phyloP scores from a whole-genome alignment of 495 filamentous ascomycete species.

The Wilcoxina mikolae region DNA sequence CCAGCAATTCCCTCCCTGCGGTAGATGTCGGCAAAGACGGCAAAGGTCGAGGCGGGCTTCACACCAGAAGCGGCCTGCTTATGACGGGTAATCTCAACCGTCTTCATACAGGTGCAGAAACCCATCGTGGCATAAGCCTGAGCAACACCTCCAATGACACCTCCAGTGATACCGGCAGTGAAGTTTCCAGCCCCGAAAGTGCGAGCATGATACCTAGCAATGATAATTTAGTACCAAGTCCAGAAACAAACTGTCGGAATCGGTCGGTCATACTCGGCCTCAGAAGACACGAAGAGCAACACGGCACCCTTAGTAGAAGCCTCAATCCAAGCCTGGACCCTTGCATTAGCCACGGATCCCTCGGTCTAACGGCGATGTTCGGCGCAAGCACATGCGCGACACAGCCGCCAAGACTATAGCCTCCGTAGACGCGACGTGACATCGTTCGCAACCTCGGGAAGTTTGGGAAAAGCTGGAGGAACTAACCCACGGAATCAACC shows the following conservation, averaged over 20 bases:
- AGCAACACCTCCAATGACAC: slow-evolving; percentile 86
- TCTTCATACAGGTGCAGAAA: slow-evolving; percentile 99
- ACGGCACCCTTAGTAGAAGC: slow-evolving; percentile 98
- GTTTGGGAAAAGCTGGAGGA: slow-evolving; percentile 6
- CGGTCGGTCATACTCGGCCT: slow-evolving; percentile 50
- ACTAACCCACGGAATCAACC: slow-evolving; percentile 82
- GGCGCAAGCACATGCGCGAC: slow-evolving; percentile 1
- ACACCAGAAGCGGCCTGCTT: slow-evolving; percentile 73
- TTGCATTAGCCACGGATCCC: slow-evolving; percentile 2
- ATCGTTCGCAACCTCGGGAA: neutral
- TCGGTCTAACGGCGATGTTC: neutral
- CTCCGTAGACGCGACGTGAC: neutral
- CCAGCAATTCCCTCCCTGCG: slow-evolving; percentile 83
- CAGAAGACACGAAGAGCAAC: slow-evolving; percentile 95
- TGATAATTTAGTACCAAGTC: neutral
- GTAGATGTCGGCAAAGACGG: slow-evolving; percentile 95
- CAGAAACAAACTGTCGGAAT: neutral
- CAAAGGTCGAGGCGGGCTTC: slow-evolving; percentile 74
- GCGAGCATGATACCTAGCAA: slow-evolving; percentile 53
- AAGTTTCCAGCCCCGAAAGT: slow-evolving; percentile 71
- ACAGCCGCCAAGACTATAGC: neutral
- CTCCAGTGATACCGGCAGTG: slow-evolving; percentile 71
- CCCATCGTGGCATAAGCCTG: slow-evolving; percentile 99
- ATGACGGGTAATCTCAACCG: slow-evolving; percentile 97
- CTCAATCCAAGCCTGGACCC: slow-evolving; percentile 78